Evolutionary conservation across 78 protist genomes (phyloP), one percentile per base, ranked within the genome.

Genomic region (Dictyostelium intermedium): DNA sequence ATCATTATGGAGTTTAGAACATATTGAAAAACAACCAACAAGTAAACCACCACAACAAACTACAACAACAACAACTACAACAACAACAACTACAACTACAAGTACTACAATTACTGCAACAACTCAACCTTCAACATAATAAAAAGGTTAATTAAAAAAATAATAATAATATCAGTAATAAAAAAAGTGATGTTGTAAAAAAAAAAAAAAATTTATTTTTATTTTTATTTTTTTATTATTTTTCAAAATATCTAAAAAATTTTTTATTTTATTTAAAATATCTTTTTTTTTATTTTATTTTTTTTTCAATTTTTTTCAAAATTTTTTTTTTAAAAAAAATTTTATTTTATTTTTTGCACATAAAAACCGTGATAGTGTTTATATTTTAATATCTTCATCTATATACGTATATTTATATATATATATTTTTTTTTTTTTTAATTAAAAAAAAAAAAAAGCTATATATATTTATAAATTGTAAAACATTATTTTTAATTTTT

Each of bases 1-100:
- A 73, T 86, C 93, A 11, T 32, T 86, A 16, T 94, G 93, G 96
- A 87, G 80, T 87, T 11, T 89, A 18, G 74, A 82, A 37, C 41
- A 85, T 79, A 25, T 89, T 39, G 86, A 78, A 61, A 81, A 66
- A 66, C 74, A n/a, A 25, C 5, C 37, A 11, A 27, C 74, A 11
- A 66, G 39, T 66, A 66, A 66, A 66, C 74, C 35, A 8, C 74
- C 2, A 63, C 73, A n/a, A 23, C 27, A 63, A 27, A 20, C 69
- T 23, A 60, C 69, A 56, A 56, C 66, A 20, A 20, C 66, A 20
- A 18, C 69, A 60, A 60, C 69, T 4, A 56, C 66, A 20, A 20
- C 69, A 23, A 60, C 69, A 23, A 5, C 69, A 18, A 60, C 69
- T 0, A 18, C 69, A 14, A 18, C 69, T 6, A 60, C 69, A 6